Base-by-base conservation (phyloP, 129 eudicot species). In the carrot (Daucus carota) region DNA sequence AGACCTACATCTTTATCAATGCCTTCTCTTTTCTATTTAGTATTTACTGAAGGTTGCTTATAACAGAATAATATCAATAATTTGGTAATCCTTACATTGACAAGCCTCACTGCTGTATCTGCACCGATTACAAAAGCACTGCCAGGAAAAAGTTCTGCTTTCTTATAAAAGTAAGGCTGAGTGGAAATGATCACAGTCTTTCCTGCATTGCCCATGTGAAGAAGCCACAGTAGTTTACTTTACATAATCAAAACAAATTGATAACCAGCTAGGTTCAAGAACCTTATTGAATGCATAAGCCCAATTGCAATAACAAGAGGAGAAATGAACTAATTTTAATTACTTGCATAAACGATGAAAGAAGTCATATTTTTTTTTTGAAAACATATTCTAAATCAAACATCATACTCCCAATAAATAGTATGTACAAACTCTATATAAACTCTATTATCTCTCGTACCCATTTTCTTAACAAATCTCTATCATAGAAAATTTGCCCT, bases 81-180 rank as follows among this genome's bases (percentile, higher is more conserved):
- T 24, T n/a, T 65, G 76, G 41, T 70, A 24, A 54, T 54, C 70
- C 89, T 83, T 88, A 91, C 97, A 81, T 95, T 83, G 66, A 95
- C 77, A 75, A 95, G 94, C 86, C 99, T 91, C 74, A 84, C 92
- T 28, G 86, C 97, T 59, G 99, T 95, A 75, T 91, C 99, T 42
- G 89, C 97, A 78, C 96, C 99, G 38, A 95, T 89, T n/a, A 95
- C 99, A 80, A 91, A 95, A 38, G 96, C 99, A 82, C 97, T 95
- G 77, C 99, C 99, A 26, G 97, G 97, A 68, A 95, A 95, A 77
- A 95, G 85, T 80, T 91, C 95, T 18, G 96, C 99, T 90, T 95
- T 95, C 87, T 91, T 95, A 80, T 95, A 91, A 45, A 91, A 95
- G 76, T 83, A 91, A 73, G 99, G 97, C 86, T 95, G 97, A 82